Evolutionary conservation across 805 yeast genomes (phyloP).

Genomic region (Kregervanrija pseudodelftensis): DNA sequence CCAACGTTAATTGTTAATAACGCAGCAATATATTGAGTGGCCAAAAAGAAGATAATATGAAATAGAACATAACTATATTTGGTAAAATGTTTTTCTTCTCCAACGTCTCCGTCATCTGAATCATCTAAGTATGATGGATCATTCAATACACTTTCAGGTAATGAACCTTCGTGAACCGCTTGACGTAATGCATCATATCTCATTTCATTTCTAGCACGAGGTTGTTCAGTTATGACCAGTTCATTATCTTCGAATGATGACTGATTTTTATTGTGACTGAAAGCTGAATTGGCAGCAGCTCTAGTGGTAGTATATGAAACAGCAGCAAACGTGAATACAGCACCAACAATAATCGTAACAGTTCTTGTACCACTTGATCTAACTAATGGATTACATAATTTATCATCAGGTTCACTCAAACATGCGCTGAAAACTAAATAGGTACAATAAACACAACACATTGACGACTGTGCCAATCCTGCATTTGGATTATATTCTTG

Average conservation of each 20-base stretch:
- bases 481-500: constrained; percentile 94
- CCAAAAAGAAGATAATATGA: constrained; percentile 86
- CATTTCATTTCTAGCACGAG: constrained; percentile 53
- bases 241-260: constrained; percentile 30
- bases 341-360: constrained; percentile 80
- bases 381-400: constrained; percentile 82
- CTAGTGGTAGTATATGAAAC: constrained; percentile 96
- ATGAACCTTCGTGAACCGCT: constrained; percentile 93
- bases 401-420: constrained; percentile 94
- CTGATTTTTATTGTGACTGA: constrained; percentile 31
- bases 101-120: constrained; percentile 31
- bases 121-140: constrained; percentile 57
- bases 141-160: constrained; percentile 84
- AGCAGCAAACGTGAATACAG: constrained; percentile 88
- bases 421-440: constrained; percentile 89
- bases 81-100: constrained; percentile 55
- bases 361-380: constrained; percentile 88
- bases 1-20: constrained; percentile 86
- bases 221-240: constrained; percentile 45
- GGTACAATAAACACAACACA: constrained; percentile 92
- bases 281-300: constrained; percentile 81
- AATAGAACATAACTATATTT: constrained; percentile 82
- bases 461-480: constrained; percentile 92
- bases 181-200: constrained; percentile 82
- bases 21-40: constrained; percentile 96